Evolutionary conservation across 495 filamentous ascomycete genomes (phyloP).

Genomic region (Polyplosphaeria fusca): DNA sequence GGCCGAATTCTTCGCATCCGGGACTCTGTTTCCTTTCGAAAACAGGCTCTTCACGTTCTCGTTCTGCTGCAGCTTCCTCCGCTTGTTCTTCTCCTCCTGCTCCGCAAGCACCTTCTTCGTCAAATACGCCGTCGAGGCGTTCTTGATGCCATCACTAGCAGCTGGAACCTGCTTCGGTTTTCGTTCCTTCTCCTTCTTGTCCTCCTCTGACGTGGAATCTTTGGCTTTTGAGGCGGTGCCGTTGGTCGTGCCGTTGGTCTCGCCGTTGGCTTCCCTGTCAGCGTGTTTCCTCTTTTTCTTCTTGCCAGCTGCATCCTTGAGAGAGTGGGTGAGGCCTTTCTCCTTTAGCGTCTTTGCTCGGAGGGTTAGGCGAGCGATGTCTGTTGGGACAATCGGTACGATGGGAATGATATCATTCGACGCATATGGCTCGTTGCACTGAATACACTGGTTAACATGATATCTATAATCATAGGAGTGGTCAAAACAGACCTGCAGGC

Average conservation of each 20-base stretch:
- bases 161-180: neutral
- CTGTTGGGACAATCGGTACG: constrained; percentile 64
- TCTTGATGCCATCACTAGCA: constrained; percentile 64
- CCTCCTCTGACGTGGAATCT: constrained; percentile 12
- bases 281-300: constrained; percentile 59
- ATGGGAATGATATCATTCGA: constrained; percentile 79
- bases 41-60: constrained; percentile 71
- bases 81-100: constrained; percentile 76
- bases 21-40: constrained; percentile 50
- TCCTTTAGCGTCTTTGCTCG: constrained; percentile 64
- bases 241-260: neutral
- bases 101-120: constrained; percentile 84
- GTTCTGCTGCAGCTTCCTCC: constrained; percentile 66
- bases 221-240: constrained; percentile 25
- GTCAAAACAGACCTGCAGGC: constrained; percentile 53
- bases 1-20: constrained; percentile 47
- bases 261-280: constrained; percentile 39
- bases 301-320: constrained; percentile 72
- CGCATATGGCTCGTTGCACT: constrained; percentile 72
- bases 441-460: too few relatives aligned
- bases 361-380: constrained; percentile 64
- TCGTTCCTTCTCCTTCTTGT: constrained; percentile 7
- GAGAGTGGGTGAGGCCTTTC: constrained; percentile 72
- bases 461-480: neutral
- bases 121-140: constrained; percentile 75